These are phyloP conservation scores for Rhodotorula sp. DNA, from an alignment of 1,284 basidiomycete genomes.

Conservation along the genomic window DNA sequence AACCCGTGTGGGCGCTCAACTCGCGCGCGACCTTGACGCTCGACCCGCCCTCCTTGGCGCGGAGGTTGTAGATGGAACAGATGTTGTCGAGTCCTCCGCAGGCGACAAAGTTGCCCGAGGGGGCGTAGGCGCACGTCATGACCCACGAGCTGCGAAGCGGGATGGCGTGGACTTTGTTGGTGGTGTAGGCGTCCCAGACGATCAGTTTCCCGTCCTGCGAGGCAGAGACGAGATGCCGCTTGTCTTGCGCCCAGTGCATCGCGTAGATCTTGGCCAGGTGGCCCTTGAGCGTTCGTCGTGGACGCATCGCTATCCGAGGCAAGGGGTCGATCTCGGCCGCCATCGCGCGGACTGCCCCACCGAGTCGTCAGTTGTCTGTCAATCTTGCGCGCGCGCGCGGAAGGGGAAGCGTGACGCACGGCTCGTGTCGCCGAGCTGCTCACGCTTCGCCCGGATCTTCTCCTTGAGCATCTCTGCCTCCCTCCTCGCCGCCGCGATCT, in stretches of 20 bases:
- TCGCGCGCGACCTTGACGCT: slow-evolving; percentile 65
- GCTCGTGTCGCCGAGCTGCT: slow-evolving; percentile 93
- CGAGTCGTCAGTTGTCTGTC: too few relatives aligned
- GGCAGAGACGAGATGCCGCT: slow-evolving; percentile 94
- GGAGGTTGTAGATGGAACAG: slow-evolving; percentile 93
- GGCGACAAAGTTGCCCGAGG: slow-evolving; percentile 93
- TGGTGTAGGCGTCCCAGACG: slow-evolving; percentile 99
- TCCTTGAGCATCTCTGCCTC: slow-evolving; percentile 96
- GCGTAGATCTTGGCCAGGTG: slow-evolving; percentile 99
- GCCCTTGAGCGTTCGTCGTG: slow-evolving; percentile 88
- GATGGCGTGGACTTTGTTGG: slow-evolving; percentile 99
- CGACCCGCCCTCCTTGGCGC: slow-evolving; percentile 49
- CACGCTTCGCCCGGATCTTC: slow-evolving; percentile 90
- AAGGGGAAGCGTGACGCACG: slow-evolving; percentile 63
- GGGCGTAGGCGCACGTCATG: slow-evolving; percentile 99
- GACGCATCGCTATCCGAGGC: slow-evolving; percentile 92
- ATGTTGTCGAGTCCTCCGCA: slow-evolving; percentile 99
- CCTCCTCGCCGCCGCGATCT: slow-evolving; percentile 88
- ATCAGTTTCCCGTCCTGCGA: slow-evolving; percentile 99
- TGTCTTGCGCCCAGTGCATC: slow-evolving; percentile 98
- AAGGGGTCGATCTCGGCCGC: slow-evolving; percentile 92
- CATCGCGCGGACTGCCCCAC: slow-evolving; percentile 80
- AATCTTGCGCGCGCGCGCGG: too few relatives aligned
- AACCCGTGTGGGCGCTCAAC: slow-evolving; percentile 93
- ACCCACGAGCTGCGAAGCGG: slow-evolving; percentile 97